These are phyloP conservation scores for Tetrahymena thermophila DNA, from an alignment of 73 alveolate genomes.

Conservation along the genomic window DNA sequence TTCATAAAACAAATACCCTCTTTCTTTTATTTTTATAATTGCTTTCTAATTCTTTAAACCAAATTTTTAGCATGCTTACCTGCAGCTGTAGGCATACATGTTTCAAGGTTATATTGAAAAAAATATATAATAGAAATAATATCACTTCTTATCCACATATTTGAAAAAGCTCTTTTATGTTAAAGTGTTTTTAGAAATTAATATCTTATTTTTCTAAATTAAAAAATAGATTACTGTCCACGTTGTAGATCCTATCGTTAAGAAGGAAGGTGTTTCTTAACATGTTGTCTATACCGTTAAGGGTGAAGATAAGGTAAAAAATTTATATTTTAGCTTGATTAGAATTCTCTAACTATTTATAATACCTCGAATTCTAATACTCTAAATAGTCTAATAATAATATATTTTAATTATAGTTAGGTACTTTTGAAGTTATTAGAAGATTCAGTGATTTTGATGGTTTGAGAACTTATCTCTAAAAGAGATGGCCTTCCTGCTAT, in stretches of 20 bases:
- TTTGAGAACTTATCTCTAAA: background rate
- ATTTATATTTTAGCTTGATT: background rate
- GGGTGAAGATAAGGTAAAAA: slow-evolving; percentile 13
- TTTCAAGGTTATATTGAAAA: too few species aligned
- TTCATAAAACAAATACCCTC: too few species aligned
- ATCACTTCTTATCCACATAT: too few species aligned
- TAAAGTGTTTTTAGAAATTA: too few species aligned
- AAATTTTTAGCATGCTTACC: too few species aligned
- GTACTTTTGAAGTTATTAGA: slow-evolving; percentile 20
- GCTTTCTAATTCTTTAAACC: too few species aligned
- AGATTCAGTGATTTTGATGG: slow-evolving; percentile 40
- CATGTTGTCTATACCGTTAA: slow-evolving; percentile 32
- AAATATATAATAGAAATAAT: too few species aligned
- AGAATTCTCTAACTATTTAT: too few species aligned
- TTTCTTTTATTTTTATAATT: too few species aligned
- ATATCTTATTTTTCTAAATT: background rate
- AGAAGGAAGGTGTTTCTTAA: slow-evolving; percentile 28
- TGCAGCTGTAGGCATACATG: too few species aligned
- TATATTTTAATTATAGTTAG: background rate
- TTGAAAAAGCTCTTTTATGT: too few species aligned
- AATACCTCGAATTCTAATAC: background rate
- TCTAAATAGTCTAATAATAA: background rate
- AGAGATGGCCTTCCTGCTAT: slow-evolving; percentile 45
- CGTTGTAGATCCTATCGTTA: background rate
- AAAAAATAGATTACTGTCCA: background rate